Base-by-base conservation (phyloP, 441 rosid species). In the Syzygium syzygioides region DNA sequence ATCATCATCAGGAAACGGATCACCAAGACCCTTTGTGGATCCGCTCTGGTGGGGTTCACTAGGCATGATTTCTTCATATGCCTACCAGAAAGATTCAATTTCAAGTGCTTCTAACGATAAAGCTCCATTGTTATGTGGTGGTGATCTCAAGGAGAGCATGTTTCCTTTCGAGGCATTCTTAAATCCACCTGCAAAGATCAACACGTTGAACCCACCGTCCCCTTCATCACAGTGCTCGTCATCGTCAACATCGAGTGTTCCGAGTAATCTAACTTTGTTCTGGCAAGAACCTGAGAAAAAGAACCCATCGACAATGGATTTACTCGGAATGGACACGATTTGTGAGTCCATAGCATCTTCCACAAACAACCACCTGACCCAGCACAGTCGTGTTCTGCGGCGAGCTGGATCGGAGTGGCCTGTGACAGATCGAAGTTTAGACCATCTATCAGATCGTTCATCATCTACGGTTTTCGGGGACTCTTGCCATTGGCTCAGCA, bases 401-500 rank as follows among this genome's bases (percentile, higher is more conserved):
- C 92, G 89, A 52, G 53, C 89, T 2, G 83, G 88, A 37, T 64
- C 71, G 20, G 95, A 94, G 88, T 92, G 94, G 97, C 90, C 93
- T 59, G 91, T 91, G 85, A 91, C 91, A 85, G 95, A 94, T 57
- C 93, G 89, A 84, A 90, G 90, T 55, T 89, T 90, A 41, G 89
- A 56, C 90, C 20, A 86, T 32, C 87, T 87, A 87, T 90, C 90
- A 76, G 83, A 76, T 76, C 83, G 83, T 76, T 41, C 83, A 41
- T 76, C 93, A 4, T 88, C 93, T 37, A 94, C 91, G 90, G 94
- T 92, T 45, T 92, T 90, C 30, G 91, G 88, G 79, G 94, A 94
- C 88, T 94, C 91, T 79, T 93, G 97, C 88, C 93, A 91, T 79
- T 92, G 97, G 96, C 93, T 95, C 13, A 89, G 96, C 86, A 87